These are phyloP conservation scores for Vitis hybrid DNA, from an alignment of 177 flowering plant species.

Conservation along the genomic window DNA sequence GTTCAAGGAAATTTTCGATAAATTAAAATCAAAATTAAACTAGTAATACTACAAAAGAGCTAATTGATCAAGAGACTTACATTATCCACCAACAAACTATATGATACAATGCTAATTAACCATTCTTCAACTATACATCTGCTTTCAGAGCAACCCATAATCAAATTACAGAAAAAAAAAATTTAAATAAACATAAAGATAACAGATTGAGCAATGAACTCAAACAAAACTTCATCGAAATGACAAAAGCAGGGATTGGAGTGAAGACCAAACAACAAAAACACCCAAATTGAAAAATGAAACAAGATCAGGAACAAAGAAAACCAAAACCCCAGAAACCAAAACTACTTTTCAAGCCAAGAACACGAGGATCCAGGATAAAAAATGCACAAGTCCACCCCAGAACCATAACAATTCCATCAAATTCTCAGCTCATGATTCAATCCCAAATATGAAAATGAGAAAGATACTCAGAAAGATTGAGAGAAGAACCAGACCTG, in stretches of 20 bases:
- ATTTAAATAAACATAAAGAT: too few relatives aligned
- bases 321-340: background rate
- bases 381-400: too few relatives aligned
- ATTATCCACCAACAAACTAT: conserved; percentile 1
- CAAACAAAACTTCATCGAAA: background rate
- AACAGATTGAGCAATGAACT: too few relatives aligned
- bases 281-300: background rate
- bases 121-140: conserved; percentile 12
- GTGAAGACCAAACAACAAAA: background rate
- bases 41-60: too few relatives aligned
- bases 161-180: background rate
- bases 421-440: too few relatives aligned
- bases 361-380: too few relatives aligned
- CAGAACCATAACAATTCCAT: too few relatives aligned
- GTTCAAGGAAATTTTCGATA: background rate
- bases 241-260: background rate
- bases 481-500: conserved; percentile 1
- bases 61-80: background rate
- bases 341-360: background rate
- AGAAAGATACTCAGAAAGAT: too few relatives aligned
- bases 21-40: background rate
- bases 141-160: background rate
- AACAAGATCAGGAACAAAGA: background rate
- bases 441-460: background rate
- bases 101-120: background rate